Conservation (phyloP, 257 asterid genomes). For the Nyctanthes arbortristis region DNA sequence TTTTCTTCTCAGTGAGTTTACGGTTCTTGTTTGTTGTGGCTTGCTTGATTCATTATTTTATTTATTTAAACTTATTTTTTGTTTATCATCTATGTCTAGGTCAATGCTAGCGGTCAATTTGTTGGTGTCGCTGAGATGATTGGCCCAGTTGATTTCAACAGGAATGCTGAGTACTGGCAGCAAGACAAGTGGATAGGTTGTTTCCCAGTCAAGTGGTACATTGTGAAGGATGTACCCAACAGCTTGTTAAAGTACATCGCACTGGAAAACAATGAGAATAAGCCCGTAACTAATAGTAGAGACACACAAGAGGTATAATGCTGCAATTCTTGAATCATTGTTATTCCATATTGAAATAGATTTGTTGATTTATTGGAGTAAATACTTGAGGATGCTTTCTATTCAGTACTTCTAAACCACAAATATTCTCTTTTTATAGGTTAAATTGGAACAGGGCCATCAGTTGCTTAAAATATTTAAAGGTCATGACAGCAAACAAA, state of each 20-base stretch:
- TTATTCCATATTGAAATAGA: background rate
- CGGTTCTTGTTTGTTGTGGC: background rate
- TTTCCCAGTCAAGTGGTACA: constrained; percentile 85
- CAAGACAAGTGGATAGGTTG: constrained; percentile 88
- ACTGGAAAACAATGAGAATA: constrained; percentile 73
- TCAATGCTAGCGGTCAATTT: constrained; percentile 76
- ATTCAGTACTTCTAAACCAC: background rate
- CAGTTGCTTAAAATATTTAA: constrained; percentile 63
- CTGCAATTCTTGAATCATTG: background rate
- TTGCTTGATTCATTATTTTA: background rate
- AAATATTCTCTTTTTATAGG: constrained; percentile 29
- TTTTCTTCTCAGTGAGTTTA: constrained; percentile 66
- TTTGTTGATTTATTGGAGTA: background rate
- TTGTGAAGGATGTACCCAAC: constrained; percentile 80
- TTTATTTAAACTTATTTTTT: background rate
- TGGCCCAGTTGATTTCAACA: constrained; percentile 73
- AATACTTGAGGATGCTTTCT: background rate
- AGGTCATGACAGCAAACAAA: constrained; percentile 53
- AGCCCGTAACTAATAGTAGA: constrained; percentile 76
- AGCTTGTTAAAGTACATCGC: constrained; percentile 66
- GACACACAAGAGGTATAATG: constrained; percentile 74
- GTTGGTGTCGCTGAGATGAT: constrained; percentile 80
- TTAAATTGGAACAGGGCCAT: constrained; percentile 59
- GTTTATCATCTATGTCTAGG: constrained; percentile 32
- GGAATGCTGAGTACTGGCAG: constrained; percentile 77